Evolutionary conservation across 2,329 filamentous ascomycete species (phyloP).

Genomic region (Colletotrichum tabaci): DNA sequence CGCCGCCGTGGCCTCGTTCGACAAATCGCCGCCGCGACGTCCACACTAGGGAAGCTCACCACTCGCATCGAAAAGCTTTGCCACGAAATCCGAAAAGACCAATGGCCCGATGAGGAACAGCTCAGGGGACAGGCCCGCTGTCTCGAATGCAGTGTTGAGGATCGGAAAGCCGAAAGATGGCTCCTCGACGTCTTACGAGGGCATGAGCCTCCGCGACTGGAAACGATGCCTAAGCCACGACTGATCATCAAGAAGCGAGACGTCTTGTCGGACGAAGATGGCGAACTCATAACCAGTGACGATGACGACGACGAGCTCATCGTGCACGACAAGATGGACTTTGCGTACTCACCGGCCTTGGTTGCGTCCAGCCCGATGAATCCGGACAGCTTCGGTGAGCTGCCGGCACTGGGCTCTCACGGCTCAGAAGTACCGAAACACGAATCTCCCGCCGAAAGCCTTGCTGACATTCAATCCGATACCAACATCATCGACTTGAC

Average conservation of each 20-base stretch:
- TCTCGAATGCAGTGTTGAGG: conserved; percentile 76
- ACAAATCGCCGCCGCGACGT: conserved; percentile 61
- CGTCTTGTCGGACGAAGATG: conserved; percentile 54
- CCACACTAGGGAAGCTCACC: conserved; percentile 59
- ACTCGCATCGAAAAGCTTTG: conserved; percentile 70
- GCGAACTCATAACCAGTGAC: conserved; percentile 67
- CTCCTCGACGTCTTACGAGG: conserved; percentile 61
- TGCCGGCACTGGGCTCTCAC: background rate
- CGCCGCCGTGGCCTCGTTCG: conserved; percentile 56
- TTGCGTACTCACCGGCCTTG: background rate
- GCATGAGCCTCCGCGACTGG: conserved; percentile 57
- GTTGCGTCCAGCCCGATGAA: conserved; percentile 17
- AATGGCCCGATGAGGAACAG: conserved; percentile 67
- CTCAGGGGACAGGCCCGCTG: conserved; percentile 69
- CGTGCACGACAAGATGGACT: conserved; percentile 50
- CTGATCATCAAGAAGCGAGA: conserved; percentile 45
- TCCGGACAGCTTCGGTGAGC: conserved; percentile 13
- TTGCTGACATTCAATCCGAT: background rate
- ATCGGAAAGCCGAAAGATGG: conserved; percentile 70
- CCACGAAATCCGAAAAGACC: conserved; percentile 64
- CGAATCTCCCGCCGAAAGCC: background rate
- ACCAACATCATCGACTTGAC: conserved; percentile 38
- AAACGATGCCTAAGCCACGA: conserved; percentile 46
- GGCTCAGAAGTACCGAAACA: background rate
- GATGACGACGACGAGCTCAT: conserved; percentile 66